Base-by-base conservation (phyloP, 306 rosid genomes). In the Cicer yamashitae region DNA sequence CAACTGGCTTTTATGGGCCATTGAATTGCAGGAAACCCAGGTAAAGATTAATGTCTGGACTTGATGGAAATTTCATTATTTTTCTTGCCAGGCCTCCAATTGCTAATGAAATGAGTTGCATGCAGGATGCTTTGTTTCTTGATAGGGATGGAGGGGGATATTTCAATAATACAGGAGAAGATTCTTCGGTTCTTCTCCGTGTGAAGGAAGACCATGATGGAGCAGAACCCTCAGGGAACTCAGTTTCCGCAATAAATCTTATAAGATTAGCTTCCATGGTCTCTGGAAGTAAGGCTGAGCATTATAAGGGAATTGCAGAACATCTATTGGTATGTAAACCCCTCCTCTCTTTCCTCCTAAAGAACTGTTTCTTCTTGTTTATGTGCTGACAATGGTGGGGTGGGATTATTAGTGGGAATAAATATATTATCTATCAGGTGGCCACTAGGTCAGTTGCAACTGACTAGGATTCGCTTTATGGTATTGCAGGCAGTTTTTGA, bases 121-220 rank as follows among this genome's bases (percentile, higher is more conserved):
- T 82, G 82, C 91, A 91, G 98, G 97, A 90, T 85, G 86, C 92
- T 70, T 78, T 94, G 70, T 94, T 94, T 86, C 91, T 90, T 85
- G 98, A 94, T 84, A 87, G 48, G 80, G 87, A 86, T 57, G 96
- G 98, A 65, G 98, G 98, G 20, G 96, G 94, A 69, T 94, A 94
- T 86, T 94, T 86, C 75, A 94, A 91, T 78, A 91, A 90, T 72
- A 81, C 93, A 8, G 98, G 97, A 13, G 96, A 94, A 86, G 98
- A 94, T 84, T 71, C 91, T 69, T 90, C 94, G 7, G 85, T 94
- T 79, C 96, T 94, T 70, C 89, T 94, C 57, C 96, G 96, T 1
- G 90, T 91, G 74, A 90, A 94, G 87, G 96, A 94, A 89, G 98
- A 94, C 78, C 91, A 94, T 18, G 98, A 94, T 44, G 97, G 97